These are phyloP conservation scores for Arabis hirsuta DNA, from an alignment of 345 rosid species.

Conservation along the genomic window DNA sequence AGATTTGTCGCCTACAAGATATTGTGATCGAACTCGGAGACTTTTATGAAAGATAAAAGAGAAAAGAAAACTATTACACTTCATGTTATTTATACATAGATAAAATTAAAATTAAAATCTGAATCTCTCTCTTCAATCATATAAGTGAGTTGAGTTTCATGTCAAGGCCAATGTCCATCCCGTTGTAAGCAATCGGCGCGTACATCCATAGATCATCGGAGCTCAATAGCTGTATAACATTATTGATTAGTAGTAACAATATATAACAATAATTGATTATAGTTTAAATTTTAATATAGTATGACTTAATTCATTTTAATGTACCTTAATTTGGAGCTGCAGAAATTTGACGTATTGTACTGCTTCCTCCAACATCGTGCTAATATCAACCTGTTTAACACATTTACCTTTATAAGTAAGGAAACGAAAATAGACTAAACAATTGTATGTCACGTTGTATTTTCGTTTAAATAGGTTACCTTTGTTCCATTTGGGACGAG, in stretches of 20 bases:
- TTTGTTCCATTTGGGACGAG: conserved; percentile 90
- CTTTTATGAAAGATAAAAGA: not conserved
- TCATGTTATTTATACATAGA: not conserved
- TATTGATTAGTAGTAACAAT: not conserved
- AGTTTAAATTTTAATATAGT: not conserved
- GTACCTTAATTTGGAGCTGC: conserved; percentile 81
- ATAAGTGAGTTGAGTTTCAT: conserved; percentile 41
- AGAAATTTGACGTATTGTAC: conserved; percentile 78
- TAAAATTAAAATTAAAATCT: not conserved
- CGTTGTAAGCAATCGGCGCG: conserved; percentile 84
- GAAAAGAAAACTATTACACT: conserved; percentile 9
- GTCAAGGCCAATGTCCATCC: conserved; percentile 72
- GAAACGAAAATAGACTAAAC: not conserved
- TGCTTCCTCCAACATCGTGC: conserved; percentile 96
- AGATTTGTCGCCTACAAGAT: not conserved
- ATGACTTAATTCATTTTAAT: conserved; percentile 4
- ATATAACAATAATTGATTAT: no score
- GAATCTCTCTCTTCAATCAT: conserved; percentile 26
- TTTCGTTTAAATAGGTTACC: conserved; percentile 40
- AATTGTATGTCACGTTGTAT: conserved; percentile 14
- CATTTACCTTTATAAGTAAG: not conserved
- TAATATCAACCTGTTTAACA: conserved; percentile 69
- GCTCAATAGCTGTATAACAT: conserved; percentile 62
- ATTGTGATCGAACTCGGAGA: not conserved
- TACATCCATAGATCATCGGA: conserved; percentile 92